Conservation (phyloP, 495 filamentous ascomycete genomes). For the Talaromyces proteolyticus region DNA sequence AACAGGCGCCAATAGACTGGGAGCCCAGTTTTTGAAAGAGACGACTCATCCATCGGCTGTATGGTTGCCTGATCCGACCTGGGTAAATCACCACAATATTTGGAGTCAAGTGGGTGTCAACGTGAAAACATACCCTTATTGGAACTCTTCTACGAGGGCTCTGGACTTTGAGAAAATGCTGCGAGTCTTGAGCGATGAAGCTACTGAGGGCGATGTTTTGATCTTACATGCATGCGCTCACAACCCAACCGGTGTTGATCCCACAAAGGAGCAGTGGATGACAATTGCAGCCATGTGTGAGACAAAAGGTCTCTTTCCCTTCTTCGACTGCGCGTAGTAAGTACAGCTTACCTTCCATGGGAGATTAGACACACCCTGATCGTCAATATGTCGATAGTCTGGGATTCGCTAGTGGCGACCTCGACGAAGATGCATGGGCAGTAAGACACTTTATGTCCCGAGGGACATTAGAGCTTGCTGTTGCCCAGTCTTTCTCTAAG, state of each 20-base stretch:
- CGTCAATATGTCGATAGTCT: not conserved
- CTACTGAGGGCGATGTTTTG: slow-evolving; percentile 19
- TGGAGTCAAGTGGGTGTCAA: slow-evolving; percentile 10
- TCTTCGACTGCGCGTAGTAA: slow-evolving; percentile 53
- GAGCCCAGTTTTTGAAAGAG: slow-evolving; percentile 62
- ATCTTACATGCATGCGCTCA: slow-evolving; percentile 38
- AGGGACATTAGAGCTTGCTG: slow-evolving; percentile 8
- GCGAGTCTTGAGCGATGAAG: slow-evolving; percentile 5
- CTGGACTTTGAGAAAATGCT: slow-evolving; percentile 12
- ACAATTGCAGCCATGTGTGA: slow-evolving; percentile 17
- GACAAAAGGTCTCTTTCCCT: slow-evolving; percentile 22
- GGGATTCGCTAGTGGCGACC: slow-evolving; percentile 47
- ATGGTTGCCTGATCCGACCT: slow-evolving; percentile 17
- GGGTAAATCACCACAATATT: slow-evolving; percentile 19
- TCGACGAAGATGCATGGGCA: slow-evolving; percentile 47
- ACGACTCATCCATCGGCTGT: slow-evolving; percentile 9
- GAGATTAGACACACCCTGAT: not conserved
- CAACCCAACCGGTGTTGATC: slow-evolving; percentile 36
- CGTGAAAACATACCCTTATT: slow-evolving; percentile 20
- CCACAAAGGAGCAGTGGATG: slow-evolving; percentile 25
- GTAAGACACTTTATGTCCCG: slow-evolving; percentile 42
- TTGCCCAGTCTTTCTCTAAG: slow-evolving; percentile 26
- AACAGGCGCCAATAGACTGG: slow-evolving; percentile 74
- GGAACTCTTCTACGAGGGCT: not conserved
- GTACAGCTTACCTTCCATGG: not conserved